Conservation (phyloP, 805 yeast species). For the Yamadazyma sp. region DNA sequence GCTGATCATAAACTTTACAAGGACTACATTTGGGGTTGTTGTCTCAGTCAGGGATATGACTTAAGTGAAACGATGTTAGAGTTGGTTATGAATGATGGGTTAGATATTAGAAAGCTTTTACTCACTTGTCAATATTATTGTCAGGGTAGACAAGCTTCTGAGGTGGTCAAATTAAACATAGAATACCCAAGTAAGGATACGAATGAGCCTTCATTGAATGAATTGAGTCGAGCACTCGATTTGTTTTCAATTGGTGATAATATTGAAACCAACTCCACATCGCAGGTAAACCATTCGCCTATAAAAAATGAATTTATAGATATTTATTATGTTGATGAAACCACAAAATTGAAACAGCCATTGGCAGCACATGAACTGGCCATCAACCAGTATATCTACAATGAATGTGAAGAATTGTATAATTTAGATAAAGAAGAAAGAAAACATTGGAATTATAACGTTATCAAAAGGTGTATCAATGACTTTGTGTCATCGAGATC, state of each 20-base stretch:
- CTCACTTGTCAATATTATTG: conserved; percentile 44
- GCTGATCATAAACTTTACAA: conserved; percentile 16
- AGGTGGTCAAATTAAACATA: neutral
- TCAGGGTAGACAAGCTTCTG: conserved; percentile 2
- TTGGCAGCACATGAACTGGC: conserved; percentile 35
- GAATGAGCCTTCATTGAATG: neutral
- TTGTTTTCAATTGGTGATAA: conserved; percentile 27
- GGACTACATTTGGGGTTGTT: conserved; percentile 42
- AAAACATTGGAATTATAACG: conserved; percentile 6
- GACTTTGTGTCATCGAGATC: conserved; percentile 34
- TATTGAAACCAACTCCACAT: conserved; percentile 21
- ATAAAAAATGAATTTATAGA: conserved; percentile 35
- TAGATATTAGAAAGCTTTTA: conserved; percentile 48
- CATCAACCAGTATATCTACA: conserved; percentile 2
- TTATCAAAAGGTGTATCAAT: conserved; percentile 10
- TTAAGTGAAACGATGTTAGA: conserved; percentile 27
- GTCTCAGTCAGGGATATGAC: conserved; percentile 31
- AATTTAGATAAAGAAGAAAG: neutral
- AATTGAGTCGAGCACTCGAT: conserved; percentile 18
- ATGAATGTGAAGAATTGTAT: neutral
- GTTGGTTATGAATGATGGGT: neutral
- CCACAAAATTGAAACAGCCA: conserved; percentile 22
- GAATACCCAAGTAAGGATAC: neutral
- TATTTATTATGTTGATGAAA: conserved; percentile 30
- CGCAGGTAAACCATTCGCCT: conserved; percentile 24